These are phyloP conservation scores for Ichthyophthirius multifiliis DNA, from an alignment of 169 alveolate genomes.

Conservation along the genomic window DNA sequence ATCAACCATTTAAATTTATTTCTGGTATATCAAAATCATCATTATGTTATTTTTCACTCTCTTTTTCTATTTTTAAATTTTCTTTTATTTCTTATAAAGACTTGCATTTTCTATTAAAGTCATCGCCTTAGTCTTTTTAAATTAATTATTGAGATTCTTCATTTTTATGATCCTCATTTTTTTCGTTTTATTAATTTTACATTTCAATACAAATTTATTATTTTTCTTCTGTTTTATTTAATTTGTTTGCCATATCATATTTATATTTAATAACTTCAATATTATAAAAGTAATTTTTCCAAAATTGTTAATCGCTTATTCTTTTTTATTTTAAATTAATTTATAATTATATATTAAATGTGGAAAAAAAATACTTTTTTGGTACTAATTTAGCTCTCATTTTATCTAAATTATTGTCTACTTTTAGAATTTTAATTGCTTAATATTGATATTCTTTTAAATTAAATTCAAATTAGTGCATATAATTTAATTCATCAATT, in stretches of 20 bases:
- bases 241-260: neutral
- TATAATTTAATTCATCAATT: neutral
- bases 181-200: neutral
- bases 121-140: neutral
- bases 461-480: neutral
- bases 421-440: neutral
- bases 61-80: neutral
- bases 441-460: neutral
- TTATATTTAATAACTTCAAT: neutral
- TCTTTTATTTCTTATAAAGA: neutral
- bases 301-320: neutral
- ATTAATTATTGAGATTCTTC: neutral
- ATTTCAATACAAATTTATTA: neutral
- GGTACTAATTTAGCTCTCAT: constrained; percentile 7
- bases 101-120: neutral
- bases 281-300: neutral
- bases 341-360: neutral
- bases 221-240: neutral
- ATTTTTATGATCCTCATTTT: neutral
- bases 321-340: neutral
- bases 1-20: neutral
- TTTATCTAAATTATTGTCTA: neutral
- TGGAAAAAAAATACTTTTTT: neutral
- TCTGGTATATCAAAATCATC: neutral
- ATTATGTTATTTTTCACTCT: too few species aligned